Base-by-base conservation (phyloP, 2,329 filamentous ascomycete species). In the Neofusicoccum parvum region DNA sequence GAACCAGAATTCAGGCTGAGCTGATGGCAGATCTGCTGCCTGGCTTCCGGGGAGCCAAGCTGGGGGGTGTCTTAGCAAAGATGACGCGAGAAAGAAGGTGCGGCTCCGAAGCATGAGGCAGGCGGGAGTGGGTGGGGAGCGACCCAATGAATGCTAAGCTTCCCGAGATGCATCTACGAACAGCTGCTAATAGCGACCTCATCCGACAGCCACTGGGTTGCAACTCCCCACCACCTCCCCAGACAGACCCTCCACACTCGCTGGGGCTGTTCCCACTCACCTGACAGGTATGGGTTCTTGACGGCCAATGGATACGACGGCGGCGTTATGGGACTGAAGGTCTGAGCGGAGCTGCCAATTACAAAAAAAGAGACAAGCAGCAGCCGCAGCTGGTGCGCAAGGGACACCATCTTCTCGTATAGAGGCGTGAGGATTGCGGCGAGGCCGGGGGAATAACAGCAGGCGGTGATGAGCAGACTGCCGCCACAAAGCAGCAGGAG, bases 251-350 rank as follows among this genome's bases (percentile, higher is more conserved):
- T 45, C 54, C 17, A 37, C 15, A 36, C 45, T 6, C 39, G 20
- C 14, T n/a, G 37, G 48, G 23, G 53, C 27, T 27, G 27, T 27
- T 11, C 39, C 15, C 27, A 48, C 62, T 62, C 66, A 74, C 72
- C 70, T 58, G 78, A 80, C 15, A 80, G 72, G 67, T 80, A 81
- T 41, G 79, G 79, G 66, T 77, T 80, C 43, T 76, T 75, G 15
- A 81, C 80, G 10, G 79, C 80, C 51, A 81, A 67, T 2, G 80
- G 80, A 68, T 80, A 81, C 1, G 80, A 80, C 5, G 80, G 80
- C 9, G 80, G 79, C 27, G 72, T 67, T 5, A 75, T 66, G 53
- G 74, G 74, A 5, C 71, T 68, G 56, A 69, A 73, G 20, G 48
- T 65, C 46, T 58, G 53, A 17, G 62, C 64, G 17, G 45, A 54